A percentile compares a stretch with the other conserved stretches of the same genome.
Evolutionary conservation across 768 basidiomycete genomes (phyloP).

Genomic region (Suillus lakei): DNA sequence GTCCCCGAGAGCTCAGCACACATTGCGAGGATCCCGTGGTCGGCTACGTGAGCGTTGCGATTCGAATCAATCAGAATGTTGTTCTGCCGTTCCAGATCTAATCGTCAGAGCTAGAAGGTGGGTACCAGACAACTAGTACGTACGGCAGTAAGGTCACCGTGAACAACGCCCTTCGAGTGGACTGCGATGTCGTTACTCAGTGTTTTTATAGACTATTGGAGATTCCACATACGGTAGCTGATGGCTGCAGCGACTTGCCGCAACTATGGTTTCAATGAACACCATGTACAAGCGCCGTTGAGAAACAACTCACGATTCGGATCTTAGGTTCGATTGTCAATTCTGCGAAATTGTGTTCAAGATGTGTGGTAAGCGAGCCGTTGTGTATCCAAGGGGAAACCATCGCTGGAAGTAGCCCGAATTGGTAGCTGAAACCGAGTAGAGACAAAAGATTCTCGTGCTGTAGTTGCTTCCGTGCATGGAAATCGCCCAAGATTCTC

Average conservation of each 20-base stretch:
- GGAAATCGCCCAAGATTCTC: constrained; percentile 22
- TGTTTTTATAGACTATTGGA: background rate
- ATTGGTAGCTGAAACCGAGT: constrained; percentile 32
- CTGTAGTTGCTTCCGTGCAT: constrained; percentile 31
- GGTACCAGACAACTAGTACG: constrained; percentile 5
- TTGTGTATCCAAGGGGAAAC: constrained; percentile 40
- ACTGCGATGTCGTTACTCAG: background rate
- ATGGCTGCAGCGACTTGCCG: constrained; percentile 21
- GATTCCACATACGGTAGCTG: constrained; percentile 18
- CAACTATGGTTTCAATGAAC: background rate
- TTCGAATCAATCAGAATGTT: constrained; percentile 41
- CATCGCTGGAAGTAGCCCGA: constrained; percentile 36
- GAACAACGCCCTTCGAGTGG: constrained; percentile 37
- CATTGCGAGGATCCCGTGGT: constrained; percentile 41
- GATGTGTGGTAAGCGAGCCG: constrained; percentile 30
- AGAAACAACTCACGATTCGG: constrained; percentile 19
- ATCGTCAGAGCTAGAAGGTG: background rate
- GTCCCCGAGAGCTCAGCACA: constrained; percentile 26
- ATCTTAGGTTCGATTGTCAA: constrained; percentile 12
- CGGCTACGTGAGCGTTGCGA: constrained; percentile 37
- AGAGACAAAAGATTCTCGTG: constrained; percentile 35
- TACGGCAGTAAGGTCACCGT: constrained; percentile 52
- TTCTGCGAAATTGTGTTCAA: constrained; percentile 18
- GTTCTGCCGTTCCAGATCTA: constrained; percentile 22
- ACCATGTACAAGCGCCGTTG: background rate